Evolutionary conservation across 805 yeast species (phyloP), one percentile per base, ranked within the genome.

Genomic region (Ogataea henricii): DNA sequence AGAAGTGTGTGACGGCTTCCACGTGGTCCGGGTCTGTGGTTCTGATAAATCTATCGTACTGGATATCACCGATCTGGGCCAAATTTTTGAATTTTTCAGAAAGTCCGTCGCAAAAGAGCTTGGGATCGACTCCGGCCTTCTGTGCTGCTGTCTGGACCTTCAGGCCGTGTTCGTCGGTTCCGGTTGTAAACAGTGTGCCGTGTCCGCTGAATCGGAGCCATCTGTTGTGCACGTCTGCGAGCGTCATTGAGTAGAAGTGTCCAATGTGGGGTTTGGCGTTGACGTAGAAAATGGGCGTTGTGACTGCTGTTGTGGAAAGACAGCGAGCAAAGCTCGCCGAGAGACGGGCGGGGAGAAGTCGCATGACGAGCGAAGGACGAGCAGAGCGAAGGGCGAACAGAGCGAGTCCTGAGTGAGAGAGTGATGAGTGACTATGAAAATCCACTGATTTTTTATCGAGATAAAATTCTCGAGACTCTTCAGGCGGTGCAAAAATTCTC

Each of bases 191-290:
- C 50, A 70, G 77, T 0, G 79, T 66, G 3, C 69, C 62, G 1
- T 76, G 67, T 0, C 66, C 68, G 8, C 67, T 64, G 27, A 85
- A 67, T 14, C 58, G 58, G 30, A 78, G 78, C 96, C 96, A 92
- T 54, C 97, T 73, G 51, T 76, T 78, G 43, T 84, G 73, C 1
- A 84, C 84, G 67, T 94, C 99, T 42, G 91, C 83, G 38, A 94
- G 67, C 0, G 89, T 72, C 87, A 90, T 87, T 4, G 96, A 81
- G 64, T 94, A 90, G 34, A 89, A 72, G 65, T 94, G 99, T 3
- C 99, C 99, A 46, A 94, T 65, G 68, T 94, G 99, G 2, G 99
- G 99, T 43, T 78, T 77, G 8, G 98, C 98, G 72, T 94, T 94
- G 47, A 95, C 97, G 66, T 94, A 94, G 67, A 91, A 94, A 21